These are phyloP conservation scores for Amphibolis antarctica DNA, from an alignment of 106 monocot genomes.

Conservation along the genomic window DNA sequence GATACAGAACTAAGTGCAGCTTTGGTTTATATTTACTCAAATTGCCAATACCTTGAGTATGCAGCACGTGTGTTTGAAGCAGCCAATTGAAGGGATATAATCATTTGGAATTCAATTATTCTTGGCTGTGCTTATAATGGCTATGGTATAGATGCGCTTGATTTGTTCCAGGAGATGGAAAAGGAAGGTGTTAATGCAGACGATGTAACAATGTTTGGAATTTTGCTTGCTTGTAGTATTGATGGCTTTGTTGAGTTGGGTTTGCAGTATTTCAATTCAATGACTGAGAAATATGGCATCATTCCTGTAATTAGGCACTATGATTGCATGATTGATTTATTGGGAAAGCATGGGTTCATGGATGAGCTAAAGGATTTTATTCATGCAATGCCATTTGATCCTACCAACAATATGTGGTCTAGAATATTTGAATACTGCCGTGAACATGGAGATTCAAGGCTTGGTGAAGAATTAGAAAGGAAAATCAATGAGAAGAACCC, in stretches of 20 bases:
- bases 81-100: slow-evolving; percentile 27
- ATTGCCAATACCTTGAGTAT: slow-evolving; percentile 45
- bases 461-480: slow-evolving; percentile 39
- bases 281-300: slow-evolving; percentile 50
- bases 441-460: slow-evolving; percentile 32
- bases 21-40: slow-evolving; percentile 79
- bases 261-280: slow-evolving; percentile 33
- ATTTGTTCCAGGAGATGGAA: slow-evolving; percentile 53
- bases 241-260: slow-evolving; percentile 56
- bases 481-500: slow-evolving; percentile 30
- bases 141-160: slow-evolving; percentile 41
- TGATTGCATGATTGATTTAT: slow-evolving; percentile 68
- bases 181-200: slow-evolving; percentile 36
- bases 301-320: slow-evolving; percentile 60
- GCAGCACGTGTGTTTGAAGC: slow-evolving; percentile 53
- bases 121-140: slow-evolving; percentile 71
- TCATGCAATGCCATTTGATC: slow-evolving; percentile 56
- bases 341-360: slow-evolving; percentile 46
- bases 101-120: slow-evolving; percentile 79
- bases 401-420: slow-evolving; percentile 58
- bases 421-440: slow-evolving; percentile 55
- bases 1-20: slow-evolving; percentile 43
- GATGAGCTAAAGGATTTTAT: slow-evolving; percentile 61
- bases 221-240: slow-evolving; percentile 51
- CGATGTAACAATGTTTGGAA: slow-evolving; percentile 48